Evolutionary conservation across 495 filamentous ascomycete genomes (phyloP).

Genomic region (Penicillium herquei): DNA sequence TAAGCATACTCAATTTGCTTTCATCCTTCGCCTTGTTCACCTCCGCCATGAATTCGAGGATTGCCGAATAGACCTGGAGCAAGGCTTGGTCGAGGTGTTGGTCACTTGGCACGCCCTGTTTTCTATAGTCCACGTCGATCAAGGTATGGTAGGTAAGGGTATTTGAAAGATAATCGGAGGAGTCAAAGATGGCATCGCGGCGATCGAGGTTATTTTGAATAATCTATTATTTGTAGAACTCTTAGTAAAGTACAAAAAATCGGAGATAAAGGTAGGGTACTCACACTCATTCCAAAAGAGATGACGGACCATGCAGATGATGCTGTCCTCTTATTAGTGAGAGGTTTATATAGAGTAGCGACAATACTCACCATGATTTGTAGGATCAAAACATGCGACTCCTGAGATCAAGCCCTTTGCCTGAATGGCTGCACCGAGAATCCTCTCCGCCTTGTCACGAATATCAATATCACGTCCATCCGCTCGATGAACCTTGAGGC

Average conservation of each 20-base stretch:
- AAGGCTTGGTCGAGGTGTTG: background rate
- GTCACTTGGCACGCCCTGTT: background rate
- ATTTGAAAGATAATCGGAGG: slow-evolving; percentile 1
- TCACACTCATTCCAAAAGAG: slow-evolving; percentile 10
- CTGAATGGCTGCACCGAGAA: slow-evolving; percentile 1
- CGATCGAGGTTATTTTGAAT: slow-evolving; percentile 6
- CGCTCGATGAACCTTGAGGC: too few species aligned
- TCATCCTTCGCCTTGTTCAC: slow-evolving; percentile 2
- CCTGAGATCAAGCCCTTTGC: slow-evolving; percentile 2
- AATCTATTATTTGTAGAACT: background rate
- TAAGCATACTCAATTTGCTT: background rate
- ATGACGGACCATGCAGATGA: slow-evolving; percentile 14
- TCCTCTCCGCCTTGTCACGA: slow-evolving; percentile 10
- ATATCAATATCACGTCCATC: slow-evolving; percentile 10
- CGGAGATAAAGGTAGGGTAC: background rate
- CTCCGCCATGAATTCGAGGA: background rate
- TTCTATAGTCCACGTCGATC: background rate
- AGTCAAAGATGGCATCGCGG: slow-evolving; percentile 8
- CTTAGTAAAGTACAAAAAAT: background rate
- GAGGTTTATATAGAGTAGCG: background rate
- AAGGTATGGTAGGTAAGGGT: background rate
- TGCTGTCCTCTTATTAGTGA: slow-evolving; percentile 3
- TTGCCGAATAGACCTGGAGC: background rate
- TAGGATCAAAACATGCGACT: slow-evolving; percentile 12
- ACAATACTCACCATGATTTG: slow-evolving; percentile 6